Evolutionary conservation across 2,329 filamentous ascomycete genomes (phyloP), one percentile per base, ranked within the genome.

Genomic region (Calonectria ilicicola): DNA sequence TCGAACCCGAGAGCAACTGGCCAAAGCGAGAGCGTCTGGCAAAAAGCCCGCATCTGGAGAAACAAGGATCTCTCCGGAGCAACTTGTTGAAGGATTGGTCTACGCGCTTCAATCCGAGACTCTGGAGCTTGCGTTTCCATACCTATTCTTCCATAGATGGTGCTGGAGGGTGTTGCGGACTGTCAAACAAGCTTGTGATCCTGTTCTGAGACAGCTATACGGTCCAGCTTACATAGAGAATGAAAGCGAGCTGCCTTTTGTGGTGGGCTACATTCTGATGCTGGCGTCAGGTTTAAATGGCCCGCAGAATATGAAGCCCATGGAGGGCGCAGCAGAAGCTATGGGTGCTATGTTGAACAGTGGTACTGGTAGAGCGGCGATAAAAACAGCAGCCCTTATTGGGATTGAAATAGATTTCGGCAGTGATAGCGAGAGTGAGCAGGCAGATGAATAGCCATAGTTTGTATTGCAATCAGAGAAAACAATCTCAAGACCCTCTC

Each of bases 81-180:
- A 82, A 23, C 80, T 87, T 0, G 75, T 86, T 27, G 60, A 78
- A 49, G 66, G 71, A 4, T 79, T 87, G 2, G 74, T 77, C 2
- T 70, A 82, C 14, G 78, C 83, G 0, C 78, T 88, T 2, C 75
- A 85, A 1, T 77, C 74, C 8, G 86, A 88, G 72, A 67, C 79
- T 0, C 4, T 83, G 1, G 83, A 85, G 71, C 64, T 86, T 5
- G 73, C 76, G 0, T 85, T 87, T 63, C 47, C 47, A 6, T 65
- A 49, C 40, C 10, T 65, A 5, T 1, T 29, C 9, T 49, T 69
- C 19, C 67, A 65, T 42, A 17, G 3, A n/a, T 32, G 2, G 38
- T 56, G 27, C 44, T 67, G 64, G 69, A 19, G 3, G 9, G 19
- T 67, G 5, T 4, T 71, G 35, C 2, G 0, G 6, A 19, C 7